Evolutionary conservation across 2,329 filamentous ascomycete genomes (phyloP), one percentile per base, ranked within the genome.

Genomic region (Penicillium rolfsii): DNA sequence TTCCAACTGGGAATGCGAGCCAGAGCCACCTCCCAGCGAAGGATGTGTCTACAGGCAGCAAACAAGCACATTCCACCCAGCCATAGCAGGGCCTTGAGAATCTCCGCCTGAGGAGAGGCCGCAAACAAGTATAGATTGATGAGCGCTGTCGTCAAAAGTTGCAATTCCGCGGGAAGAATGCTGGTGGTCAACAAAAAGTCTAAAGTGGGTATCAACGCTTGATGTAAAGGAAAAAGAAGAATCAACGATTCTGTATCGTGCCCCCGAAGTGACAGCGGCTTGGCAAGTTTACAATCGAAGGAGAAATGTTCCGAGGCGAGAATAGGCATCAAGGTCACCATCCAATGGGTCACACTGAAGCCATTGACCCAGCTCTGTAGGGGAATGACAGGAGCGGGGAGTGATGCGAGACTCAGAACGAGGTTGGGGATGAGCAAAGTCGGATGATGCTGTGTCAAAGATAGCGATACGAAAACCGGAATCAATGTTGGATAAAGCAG

Each of bases 1-100:
- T 93, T 90, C 92, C 94, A 97, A 69, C 88, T 92, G 2, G 95
- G 95, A 19, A 98, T 91, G 59, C 94, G 85, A 54, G 94, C 93
- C 62, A 99, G 80, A 28, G 89, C 85, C 56, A 98, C 89, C 49
- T 91, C 93, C 90, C 91, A 96, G 69, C 84, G 85, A 38, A 98
- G 85, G 12, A 95, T 85, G 33, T 87, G 84, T 33, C 87, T 86
- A 72, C 92, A 96, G 5, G 86, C 80, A 4, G 94, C 78, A 56
- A 97, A 86, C 16, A 96, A 76, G 49, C 86, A 84, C 33, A 97
- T 76, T 0, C 93, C 93, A n/a, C 94, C 89, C 48, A 88, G 82
- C 91, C 91, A 97, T 58, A 97, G 82, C 57, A 98, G 80, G 16
- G 90, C 87, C 78, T 96, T 95, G 52, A 98, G 81, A 63, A 96